Percentiles rank a stretch among this genome's conserved stretches.
Evolutionary conservation across 1,284 basidiomycete genomes (phyloP).

Genomic region (Ceratobasidium sp.): DNA sequence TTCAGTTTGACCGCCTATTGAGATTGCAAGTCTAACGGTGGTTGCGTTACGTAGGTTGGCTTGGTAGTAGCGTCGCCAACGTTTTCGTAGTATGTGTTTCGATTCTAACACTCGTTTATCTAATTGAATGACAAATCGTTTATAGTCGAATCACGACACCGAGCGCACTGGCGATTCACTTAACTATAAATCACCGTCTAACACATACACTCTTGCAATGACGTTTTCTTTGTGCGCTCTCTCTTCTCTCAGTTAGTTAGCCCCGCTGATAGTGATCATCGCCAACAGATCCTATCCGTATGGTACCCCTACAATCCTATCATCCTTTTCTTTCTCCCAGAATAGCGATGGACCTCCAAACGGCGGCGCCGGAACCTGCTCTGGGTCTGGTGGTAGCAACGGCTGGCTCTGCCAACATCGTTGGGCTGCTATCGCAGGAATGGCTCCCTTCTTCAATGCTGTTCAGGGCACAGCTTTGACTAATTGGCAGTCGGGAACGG

Average conservation of each 20-base stretch:
- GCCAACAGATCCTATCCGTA: slow-evolving; percentile 46
- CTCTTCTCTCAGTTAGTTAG: not conserved
- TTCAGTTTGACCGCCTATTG: not conserved
- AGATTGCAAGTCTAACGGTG: not conserved
- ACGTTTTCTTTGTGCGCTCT: slow-evolving; percentile 69
- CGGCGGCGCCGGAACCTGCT: slow-evolving; percentile 48
- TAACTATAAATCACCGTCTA: slow-evolving; percentile 71
- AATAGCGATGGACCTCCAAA: slow-evolving; percentile 50
- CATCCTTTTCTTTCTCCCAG: slow-evolving; percentile 49
- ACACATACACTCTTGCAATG: slow-evolving; percentile 71
- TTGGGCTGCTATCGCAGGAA: slow-evolving; percentile 48
- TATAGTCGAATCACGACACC: slow-evolving; percentile 72
- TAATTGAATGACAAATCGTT: not conserved
- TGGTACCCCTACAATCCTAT: slow-evolving; percentile 51
- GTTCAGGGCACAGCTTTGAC: slow-evolving; percentile 34
- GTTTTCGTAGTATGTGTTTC: slow-evolving; percentile 66
- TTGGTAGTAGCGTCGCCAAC: slow-evolving; percentile 68
- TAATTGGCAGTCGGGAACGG: slow-evolving; percentile 44
- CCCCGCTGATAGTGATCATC: not conserved
- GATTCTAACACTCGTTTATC: not conserved
- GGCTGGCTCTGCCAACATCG: slow-evolving; percentile 52
- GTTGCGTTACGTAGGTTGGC: slow-evolving; percentile 65
- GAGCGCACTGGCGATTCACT: slow-evolving; percentile 73
- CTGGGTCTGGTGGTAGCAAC: slow-evolving; percentile 46
- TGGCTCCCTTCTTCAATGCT: slow-evolving; percentile 48